Conservation (phyloP, 106 monocot genomes). For the Dactylorhiza incarnata region DNA sequence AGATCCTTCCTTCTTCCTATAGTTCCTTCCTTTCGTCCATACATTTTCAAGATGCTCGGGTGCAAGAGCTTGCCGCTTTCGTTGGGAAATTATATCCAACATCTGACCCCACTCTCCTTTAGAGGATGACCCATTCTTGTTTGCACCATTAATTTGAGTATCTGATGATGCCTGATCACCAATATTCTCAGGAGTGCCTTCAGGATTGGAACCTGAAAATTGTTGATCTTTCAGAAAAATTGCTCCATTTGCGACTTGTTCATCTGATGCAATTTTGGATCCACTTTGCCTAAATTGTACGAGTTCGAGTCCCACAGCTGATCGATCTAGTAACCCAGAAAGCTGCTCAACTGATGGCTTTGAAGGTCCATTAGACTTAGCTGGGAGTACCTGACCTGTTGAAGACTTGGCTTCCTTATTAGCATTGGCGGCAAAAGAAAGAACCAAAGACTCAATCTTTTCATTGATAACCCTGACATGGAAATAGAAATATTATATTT, state of each 20-base stretch:
- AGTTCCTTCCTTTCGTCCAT: constrained; percentile 91
- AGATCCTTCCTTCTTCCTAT: constrained; percentile 47
- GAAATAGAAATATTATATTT: constrained; percentile 13
- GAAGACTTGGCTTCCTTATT: constrained; percentile 31
- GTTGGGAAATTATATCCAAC: constrained; percentile 55
- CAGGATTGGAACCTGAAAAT: neutral
- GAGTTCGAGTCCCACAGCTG: constrained; percentile 80
- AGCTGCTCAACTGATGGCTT: constrained; percentile 32
- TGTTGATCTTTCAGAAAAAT: constrained; percentile 12
- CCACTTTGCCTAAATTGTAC: constrained; percentile 40
- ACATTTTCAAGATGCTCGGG: constrained; percentile 93
- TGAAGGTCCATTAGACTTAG: constrained; percentile 27
- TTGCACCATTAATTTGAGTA: constrained; percentile 16
- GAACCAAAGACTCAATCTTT: constrained; percentile 71
- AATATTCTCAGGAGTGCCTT: neutral
- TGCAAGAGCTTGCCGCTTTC: constrained; percentile 66
- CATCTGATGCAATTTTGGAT: constrained; percentile 18
- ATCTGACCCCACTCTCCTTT: constrained; percentile 50
- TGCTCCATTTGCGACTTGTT: constrained; percentile 9
- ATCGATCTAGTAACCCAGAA: constrained; percentile 45
- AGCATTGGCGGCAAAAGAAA: constrained; percentile 54
- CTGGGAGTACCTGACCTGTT: constrained; percentile 15
- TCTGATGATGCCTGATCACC: constrained; percentile 12
- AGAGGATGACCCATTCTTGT: constrained; percentile 16
- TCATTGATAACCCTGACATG: constrained; percentile 81